Percentiles rank a stretch among this genome's conserved stretches.
Conservation (phyloP, 345 rosid genomes). For the Pugionium dolabratum region DNA sequence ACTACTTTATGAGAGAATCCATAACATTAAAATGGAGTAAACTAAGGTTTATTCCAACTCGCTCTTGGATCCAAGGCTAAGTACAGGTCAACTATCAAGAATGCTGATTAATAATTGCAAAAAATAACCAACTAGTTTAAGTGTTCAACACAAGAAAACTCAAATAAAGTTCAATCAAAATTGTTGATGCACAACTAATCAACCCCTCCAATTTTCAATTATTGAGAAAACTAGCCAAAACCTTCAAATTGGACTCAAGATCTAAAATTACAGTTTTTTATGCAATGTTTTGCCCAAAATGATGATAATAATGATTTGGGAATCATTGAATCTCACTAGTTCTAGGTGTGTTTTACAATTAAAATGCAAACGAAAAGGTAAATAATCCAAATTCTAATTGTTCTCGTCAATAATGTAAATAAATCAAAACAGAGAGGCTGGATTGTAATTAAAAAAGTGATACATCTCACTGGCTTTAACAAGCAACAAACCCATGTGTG, state of each 20-base stretch:
- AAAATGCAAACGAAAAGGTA: background rate
- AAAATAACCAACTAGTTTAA: slow-evolving; percentile 28
- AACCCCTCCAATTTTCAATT: slow-evolving; percentile 21
- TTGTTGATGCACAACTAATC: background rate
- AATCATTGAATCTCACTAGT: slow-evolving; percentile 15
- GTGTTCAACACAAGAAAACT: slow-evolving; percentile 7
- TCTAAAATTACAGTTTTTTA: background rate
- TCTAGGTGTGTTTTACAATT: background rate
- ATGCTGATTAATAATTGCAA: slow-evolving; percentile 1
- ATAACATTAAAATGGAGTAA: background rate
- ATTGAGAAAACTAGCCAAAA: slow-evolving; percentile 13
- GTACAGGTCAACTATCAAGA: slow-evolving; percentile 21
- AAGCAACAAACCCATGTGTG: slow-evolving; percentile 37
- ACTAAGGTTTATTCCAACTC: slow-evolving; percentile 23
- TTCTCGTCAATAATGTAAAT: background rate
- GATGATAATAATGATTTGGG: background rate
- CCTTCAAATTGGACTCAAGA: background rate
- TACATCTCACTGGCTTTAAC: slow-evolving; percentile 6
- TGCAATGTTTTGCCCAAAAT: background rate
- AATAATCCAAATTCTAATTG: background rate
- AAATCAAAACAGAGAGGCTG: slow-evolving; percentile 10
- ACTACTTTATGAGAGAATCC: background rate
- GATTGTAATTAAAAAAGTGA: slow-evolving; percentile 21
- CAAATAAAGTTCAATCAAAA: background rate
- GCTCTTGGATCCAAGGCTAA: slow-evolving; percentile 30